phyloP scores from a whole-genome alignment of 192 early-diverging fungal genomes.

The Podila minutissima region DNA sequence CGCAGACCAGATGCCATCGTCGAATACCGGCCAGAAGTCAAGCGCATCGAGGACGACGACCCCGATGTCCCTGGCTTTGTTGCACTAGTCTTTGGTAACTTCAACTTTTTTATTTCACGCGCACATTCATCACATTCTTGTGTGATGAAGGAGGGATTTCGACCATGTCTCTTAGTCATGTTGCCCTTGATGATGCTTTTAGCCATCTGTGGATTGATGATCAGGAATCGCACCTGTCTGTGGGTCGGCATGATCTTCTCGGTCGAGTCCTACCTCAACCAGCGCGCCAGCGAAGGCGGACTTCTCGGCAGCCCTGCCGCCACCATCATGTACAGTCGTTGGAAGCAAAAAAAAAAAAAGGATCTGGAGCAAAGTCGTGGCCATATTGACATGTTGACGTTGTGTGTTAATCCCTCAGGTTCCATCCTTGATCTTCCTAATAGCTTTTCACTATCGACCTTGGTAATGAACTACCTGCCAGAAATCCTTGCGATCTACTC shows the following conservation, averaged over 20 bases:
- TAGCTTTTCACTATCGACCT: constrained; percentile 26
- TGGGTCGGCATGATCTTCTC: constrained; percentile 46
- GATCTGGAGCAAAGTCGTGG: not conserved
- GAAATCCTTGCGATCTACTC: constrained; percentile 27
- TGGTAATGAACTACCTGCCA: constrained; percentile 44
- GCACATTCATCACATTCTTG: not conserved
- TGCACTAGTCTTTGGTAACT: constrained; percentile 21
- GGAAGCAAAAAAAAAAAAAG: not conserved
- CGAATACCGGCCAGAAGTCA: constrained; percentile 48
- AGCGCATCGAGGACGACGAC: constrained; percentile 46
- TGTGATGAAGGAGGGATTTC: not conserved
- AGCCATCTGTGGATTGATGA: not conserved
- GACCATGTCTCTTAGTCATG: not conserved
- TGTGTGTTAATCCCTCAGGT: not conserved
- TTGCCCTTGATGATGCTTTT: constrained; percentile 6
- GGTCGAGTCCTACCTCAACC: constrained; percentile 44
- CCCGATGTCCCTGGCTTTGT: constrained; percentile 48
- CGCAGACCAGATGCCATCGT: constrained; percentile 35
- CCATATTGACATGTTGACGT: too few relatives aligned
- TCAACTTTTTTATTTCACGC: not conserved
- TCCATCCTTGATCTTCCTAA: not conserved
- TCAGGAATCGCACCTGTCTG: constrained; percentile 27
- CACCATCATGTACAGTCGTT: constrained; percentile 30
- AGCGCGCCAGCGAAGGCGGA: constrained; percentile 45
- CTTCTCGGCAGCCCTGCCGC: constrained; percentile 34